These are phyloP conservation scores for Bruguiera parviflora DNA, from an alignment of 345 rosid species.

Conservation along the genomic window DNA sequence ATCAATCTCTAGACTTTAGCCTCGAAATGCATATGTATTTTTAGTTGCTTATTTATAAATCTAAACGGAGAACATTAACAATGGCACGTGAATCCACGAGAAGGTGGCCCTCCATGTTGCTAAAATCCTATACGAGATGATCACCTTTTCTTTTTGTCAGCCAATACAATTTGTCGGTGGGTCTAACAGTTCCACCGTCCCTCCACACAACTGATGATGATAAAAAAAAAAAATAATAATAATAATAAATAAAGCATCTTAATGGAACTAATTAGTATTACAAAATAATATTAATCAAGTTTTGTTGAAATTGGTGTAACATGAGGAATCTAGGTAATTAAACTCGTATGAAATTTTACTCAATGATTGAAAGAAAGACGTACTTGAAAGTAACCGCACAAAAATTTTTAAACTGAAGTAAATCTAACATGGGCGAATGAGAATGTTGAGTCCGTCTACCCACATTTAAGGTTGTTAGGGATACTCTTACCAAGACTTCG, in stretches of 20 bases:
- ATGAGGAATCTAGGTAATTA: not conserved
- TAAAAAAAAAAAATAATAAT: not conserved
- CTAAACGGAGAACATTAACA: constrained; percentile 25
- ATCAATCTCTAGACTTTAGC: constrained; percentile 27
- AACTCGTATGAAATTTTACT: too few relatives aligned
- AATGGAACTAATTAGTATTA: not conserved
- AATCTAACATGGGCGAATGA: too few relatives aligned
- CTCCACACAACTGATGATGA: not conserved
- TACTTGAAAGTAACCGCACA: too few relatives aligned
- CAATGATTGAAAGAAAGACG: too few relatives aligned
- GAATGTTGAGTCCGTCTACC: too few relatives aligned
- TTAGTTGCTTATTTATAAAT: constrained; percentile 22
- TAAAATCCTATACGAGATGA: not conserved
- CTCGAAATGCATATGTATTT: constrained; percentile 9
- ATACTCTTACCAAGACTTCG: too few relatives aligned
- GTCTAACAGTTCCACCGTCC: too few relatives aligned
- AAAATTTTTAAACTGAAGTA: too few relatives aligned
- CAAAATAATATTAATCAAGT: not conserved
- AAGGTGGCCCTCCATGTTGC: constrained; percentile 46
- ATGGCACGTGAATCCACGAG: constrained; percentile 56
- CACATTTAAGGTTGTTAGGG: too few relatives aligned
- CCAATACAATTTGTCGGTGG: too few relatives aligned
- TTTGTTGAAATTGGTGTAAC: constrained; percentile 1
- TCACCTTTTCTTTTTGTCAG: too few relatives aligned
- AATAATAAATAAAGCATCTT: not conserved